Conservation (phyloP, 1,284 basidiomycete species). For the Taiwanofungus camphoratus region DNA sequence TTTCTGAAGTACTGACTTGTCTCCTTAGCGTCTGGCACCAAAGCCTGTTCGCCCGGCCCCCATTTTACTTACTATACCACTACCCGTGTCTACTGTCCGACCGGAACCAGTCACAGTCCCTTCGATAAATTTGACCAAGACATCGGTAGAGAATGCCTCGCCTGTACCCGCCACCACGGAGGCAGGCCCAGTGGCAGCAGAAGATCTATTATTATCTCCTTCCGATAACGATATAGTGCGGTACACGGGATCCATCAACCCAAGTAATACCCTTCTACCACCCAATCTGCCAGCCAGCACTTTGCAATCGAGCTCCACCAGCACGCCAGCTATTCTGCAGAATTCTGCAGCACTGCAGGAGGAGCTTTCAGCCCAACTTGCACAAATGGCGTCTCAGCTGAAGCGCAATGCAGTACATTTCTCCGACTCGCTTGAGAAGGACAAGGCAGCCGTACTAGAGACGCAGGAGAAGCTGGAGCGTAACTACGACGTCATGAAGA, state of each 20-base stretch:
- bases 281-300: slow-evolving; percentile 23
- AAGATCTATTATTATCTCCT: slow-evolving; percentile 31
- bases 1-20: background rate
- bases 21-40: slow-evolving; percentile 36
- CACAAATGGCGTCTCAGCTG: slow-evolving; percentile 73
- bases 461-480: slow-evolving; percentile 63
- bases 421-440: slow-evolving; percentile 55
- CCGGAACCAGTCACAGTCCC: slow-evolving; percentile 15
- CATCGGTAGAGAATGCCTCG: slow-evolving; percentile 17
- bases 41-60: slow-evolving; percentile 34
- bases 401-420: slow-evolving; percentile 71
- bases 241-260: slow-evolving; percentile 6
- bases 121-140: slow-evolving; percentile 20
- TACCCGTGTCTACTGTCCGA: slow-evolving; percentile 4
- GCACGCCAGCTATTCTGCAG: slow-evolving; percentile 42
- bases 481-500: slow-evolving; percentile 67
- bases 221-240: slow-evolving; percentile 17
- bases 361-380: slow-evolving; percentile 67
- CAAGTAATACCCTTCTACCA: slow-evolving; percentile 17
- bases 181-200: slow-evolving; percentile 15
- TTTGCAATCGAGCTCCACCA: slow-evolving; percentile 32
- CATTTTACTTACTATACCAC: slow-evolving; percentile 25
- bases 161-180: slow-evolving; percentile 15
- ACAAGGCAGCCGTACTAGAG: slow-evolving; percentile 54
- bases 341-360: slow-evolving; percentile 62